Percentiles rank a stretch among this genome's conserved stretches.
Evolutionary conservation across 192 early-diverging fungal genomes (phyloP).

Genomic region (Helicostylum pulchrum): DNA sequence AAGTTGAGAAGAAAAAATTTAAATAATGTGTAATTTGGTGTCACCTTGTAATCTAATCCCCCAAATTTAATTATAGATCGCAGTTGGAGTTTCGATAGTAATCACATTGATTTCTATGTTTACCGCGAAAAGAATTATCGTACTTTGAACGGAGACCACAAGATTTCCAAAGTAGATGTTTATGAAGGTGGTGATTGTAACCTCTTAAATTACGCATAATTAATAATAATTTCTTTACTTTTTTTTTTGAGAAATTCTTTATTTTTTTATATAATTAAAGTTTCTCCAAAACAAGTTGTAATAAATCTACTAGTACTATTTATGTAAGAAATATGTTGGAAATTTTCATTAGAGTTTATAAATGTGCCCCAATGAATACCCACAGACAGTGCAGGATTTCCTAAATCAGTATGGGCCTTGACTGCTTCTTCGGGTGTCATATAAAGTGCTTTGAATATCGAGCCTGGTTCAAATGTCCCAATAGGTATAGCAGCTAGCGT

Average conservation of each 20-base stretch:
- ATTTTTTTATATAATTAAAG: conserved; percentile 7
- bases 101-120: conserved; percentile 35
- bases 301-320: conserved; percentile 7
- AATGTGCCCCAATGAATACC: conserved; percentile 56
- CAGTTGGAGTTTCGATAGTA: conserved; percentile 33
- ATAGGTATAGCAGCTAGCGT: conserved; percentile 50
- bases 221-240: neutral
- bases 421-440: conserved; percentile 44
- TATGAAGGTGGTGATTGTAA: conserved; percentile 39
- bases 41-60: neutral
- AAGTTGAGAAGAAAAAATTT: neutral
- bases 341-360: conserved; percentile 30
- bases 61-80: conserved; percentile 17
- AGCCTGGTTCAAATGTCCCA: conserved; percentile 24
- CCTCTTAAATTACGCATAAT: conserved; percentile 28
- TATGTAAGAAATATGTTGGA: conserved; percentile 37
- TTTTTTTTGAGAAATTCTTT: neutral
- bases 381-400: conserved; percentile 34
- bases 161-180: conserved; percentile 30
- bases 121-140: conserved; percentile 25
- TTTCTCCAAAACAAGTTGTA: conserved; percentile 1
- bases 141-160: conserved; percentile 26
- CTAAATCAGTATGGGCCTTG: conserved; percentile 40
- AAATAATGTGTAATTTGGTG: neutral
- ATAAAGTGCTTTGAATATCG: conserved; percentile 35